phyloP scores from a whole-genome alignment of 768 basidiomycete genomes.

The Rhodotorula paludigena region DNA sequence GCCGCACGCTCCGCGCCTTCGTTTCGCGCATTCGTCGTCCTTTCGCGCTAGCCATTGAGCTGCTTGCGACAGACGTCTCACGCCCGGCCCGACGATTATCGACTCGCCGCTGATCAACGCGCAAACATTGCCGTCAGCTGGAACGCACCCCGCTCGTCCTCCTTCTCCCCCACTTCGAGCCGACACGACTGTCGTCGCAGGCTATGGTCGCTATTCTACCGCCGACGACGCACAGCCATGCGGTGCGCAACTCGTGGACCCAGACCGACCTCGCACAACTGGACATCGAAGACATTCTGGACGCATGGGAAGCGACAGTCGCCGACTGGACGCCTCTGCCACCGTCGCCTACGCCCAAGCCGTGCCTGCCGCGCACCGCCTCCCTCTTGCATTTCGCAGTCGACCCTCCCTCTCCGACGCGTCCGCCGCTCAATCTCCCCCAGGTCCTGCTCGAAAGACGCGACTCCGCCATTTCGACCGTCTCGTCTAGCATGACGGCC shows the following conservation, averaged over 20 bases:
- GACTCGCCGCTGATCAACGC: too few species aligned
- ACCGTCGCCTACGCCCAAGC: neutral
- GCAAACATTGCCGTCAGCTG: too few species aligned
- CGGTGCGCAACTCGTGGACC: conserved; percentile 11
- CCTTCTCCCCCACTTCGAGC: neutral
- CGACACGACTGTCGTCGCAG: too few species aligned
- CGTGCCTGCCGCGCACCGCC: neutral
- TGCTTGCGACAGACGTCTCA: too few species aligned
- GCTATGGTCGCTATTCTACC: too few species aligned
- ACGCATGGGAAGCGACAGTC: conserved; percentile 3
- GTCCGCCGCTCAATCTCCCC: rapidly evolving
- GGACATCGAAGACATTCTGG: conserved; percentile 33
- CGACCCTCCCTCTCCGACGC: neutral
- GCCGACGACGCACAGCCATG: too few species aligned
- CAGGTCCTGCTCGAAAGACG: neutral
- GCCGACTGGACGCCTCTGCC: neutral
- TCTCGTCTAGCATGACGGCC: neutral
- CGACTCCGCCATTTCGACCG: neutral
- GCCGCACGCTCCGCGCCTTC: neutral
- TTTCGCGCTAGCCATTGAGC: too few species aligned
- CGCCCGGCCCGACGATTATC: too few species aligned
- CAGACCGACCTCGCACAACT: conserved; percentile 21
- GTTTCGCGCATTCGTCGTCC: neutral
- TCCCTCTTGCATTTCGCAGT: neutral
- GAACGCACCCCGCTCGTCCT: too few species aligned